Conservation (phyloP, 1,284 basidiomycete genomes). For the Ganoderma resinaceum region DNA sequence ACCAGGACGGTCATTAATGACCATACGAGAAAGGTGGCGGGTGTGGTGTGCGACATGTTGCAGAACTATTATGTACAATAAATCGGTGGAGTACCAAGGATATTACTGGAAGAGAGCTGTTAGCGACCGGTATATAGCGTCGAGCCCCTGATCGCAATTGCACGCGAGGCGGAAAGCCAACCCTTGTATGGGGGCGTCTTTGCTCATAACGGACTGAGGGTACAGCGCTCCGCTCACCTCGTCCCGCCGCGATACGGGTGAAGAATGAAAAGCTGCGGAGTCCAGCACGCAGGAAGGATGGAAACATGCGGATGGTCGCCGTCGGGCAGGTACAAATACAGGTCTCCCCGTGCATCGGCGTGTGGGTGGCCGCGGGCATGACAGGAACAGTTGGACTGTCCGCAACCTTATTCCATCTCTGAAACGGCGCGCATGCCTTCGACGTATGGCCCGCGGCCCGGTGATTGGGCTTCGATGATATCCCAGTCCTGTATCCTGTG, state of each 20-base stretch:
- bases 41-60: conserved; percentile 69
- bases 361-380: not conserved
- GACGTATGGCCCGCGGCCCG: not conserved
- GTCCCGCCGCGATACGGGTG: not conserved
- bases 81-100: not conserved
- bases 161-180: not conserved
- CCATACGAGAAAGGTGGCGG: conserved; percentile 69
- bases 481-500: not conserved
- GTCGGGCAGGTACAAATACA: not conserved
- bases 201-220: not conserved
- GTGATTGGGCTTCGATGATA: not conserved
- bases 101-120: conserved; percentile 1
- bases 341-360: not conserved
- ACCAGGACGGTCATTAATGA: conserved; percentile 60
- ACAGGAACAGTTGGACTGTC: not conserved
- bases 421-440: not conserved
- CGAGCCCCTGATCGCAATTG: not conserved
- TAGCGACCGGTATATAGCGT: conserved; percentile 1
- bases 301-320: not conserved
- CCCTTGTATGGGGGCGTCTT: not conserved
- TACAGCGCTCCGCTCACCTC: conserved; percentile 2
- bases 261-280: not conserved
- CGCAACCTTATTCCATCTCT: not conserved
- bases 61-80: conserved; percentile 1
- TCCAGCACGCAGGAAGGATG: not conserved